These are phyloP conservation scores for Westerdykella ornata DNA, from an alignment of 2,329 filamentous ascomycete species.

Conservation along the genomic window DNA sequence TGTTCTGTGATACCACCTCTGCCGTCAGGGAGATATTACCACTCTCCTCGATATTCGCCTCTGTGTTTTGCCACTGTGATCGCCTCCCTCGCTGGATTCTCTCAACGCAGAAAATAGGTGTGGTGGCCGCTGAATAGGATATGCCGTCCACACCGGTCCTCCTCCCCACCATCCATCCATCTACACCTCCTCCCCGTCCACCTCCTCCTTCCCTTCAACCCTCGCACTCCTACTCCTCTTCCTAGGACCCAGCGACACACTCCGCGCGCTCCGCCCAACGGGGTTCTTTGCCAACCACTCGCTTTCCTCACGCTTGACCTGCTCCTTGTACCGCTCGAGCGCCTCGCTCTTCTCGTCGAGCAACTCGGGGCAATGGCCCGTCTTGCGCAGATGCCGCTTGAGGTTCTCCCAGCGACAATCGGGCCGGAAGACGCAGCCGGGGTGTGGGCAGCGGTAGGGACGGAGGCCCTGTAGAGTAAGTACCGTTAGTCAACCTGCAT, in stretches of 20 bases:
- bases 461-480: conserved; percentile 22
- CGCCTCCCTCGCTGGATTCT: too few relatives aligned
- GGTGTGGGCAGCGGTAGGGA: conserved; percentile 33
- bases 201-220: conserved; percentile 3
- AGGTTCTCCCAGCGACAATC: conserved; percentile 38
- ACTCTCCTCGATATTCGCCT: too few relatives aligned
- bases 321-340: conserved; percentile 30
- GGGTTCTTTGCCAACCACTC: conserved; percentile 29
- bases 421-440: conserved; percentile 34
- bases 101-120: too few relatives aligned
- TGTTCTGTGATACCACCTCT: too few relatives aligned
- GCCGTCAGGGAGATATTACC: too few relatives aligned
- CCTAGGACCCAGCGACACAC: conserved; percentile 3
- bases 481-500: conserved; percentile 1
- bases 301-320: conserved; percentile 27
- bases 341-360: conserved; percentile 36
- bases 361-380: conserved; percentile 31
- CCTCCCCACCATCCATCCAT: neutral
- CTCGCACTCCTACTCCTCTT: conserved; percentile 1
- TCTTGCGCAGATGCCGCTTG: conserved; percentile 34
- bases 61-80: too few relatives aligned
- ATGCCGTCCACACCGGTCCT: neutral
- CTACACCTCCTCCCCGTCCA: neutral
- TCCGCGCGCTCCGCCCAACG: conserved; percentile 15
- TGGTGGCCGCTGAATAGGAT: too few relatives aligned